Evolutionary conservation across 768 basidiomycete species (phyloP), one percentile per base, ranked within the genome.

Genomic region (Termitomyces sp.): DNA sequence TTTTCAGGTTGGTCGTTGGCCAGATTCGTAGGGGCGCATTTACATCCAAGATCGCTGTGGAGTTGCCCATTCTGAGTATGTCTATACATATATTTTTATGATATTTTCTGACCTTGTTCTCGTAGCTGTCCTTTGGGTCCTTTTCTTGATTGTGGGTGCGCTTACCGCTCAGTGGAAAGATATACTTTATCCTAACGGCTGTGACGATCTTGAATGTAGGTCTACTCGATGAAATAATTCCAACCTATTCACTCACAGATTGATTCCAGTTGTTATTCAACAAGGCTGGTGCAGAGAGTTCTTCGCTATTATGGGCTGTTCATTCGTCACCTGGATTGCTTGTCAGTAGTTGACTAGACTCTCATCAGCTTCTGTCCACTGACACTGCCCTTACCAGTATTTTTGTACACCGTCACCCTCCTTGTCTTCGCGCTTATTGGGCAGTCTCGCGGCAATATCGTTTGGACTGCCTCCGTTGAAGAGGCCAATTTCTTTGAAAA

Each of bases 41-140:
- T 27, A 57, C 63, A 1, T 60, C 63, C 27, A 64, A 53, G 54
- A 51, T 65, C 24, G 32, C 44, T 3, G 60, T 62, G 22, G 65
- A 65, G 13, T 42, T 65, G 32, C 16, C 44, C 3, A 30, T 26
- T 22, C 53, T 65, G 30, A 50, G 63, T 65, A 45, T 30, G 65
- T 51, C 12, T 18, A 34, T 34, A 13, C 10, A 24, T 27, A 30
- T 30, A 30, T 30, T 4, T 7, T n/a, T 2, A 7, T 32, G 0
- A 32, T 34, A 5, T 26, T 18, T 30, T 26, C 22, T 4, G 10
- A 18, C 20, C 5, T 7, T 55, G 4, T 30, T 30, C 18, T 45
- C n/a, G 26, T 40, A 65, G 65, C 56, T 36, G 20, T 62, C 33
- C 43, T 65, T 18, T 60, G 58, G 52, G 44, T 55, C 1, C 47